phyloP scores from a whole-genome alignment of 2,329 filamentous ascomycete genomes.

The Diaporthe sp. region DNA sequence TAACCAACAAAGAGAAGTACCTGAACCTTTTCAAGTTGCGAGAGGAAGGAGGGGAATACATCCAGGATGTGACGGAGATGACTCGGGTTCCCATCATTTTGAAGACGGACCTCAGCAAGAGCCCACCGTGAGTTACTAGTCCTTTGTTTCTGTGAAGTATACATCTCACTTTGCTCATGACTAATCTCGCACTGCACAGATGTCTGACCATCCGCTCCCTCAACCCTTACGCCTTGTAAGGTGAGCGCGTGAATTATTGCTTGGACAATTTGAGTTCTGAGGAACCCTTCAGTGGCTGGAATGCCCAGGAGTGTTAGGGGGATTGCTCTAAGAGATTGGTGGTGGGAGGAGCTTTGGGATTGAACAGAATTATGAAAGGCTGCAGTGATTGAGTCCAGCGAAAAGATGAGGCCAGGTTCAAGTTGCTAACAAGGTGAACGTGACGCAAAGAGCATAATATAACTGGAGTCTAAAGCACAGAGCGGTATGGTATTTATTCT shows the following conservation, averaged over 20 bases:
- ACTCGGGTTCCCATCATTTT: slow-evolving; percentile 96
- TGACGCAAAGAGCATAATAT: slow-evolving; percentile 29
- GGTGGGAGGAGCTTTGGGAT: slow-evolving; percentile 8
- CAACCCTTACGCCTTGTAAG: slow-evolving; percentile 77
- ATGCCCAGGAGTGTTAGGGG: slow-evolving; percentile 39
- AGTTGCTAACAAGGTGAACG: background rate
- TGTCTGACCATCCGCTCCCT: slow-evolving; percentile 87
- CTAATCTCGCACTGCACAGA: slow-evolving; percentile 54
- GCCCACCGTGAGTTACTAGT: slow-evolving; percentile 87
- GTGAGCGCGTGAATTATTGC: background rate
- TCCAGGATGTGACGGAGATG: slow-evolving; percentile 99
- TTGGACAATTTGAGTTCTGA: background rate
- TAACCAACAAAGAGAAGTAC: slow-evolving; percentile 97
- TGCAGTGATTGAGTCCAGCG: background rate
- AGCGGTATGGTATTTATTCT: slow-evolving; percentile 29
- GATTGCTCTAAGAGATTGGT: background rate
- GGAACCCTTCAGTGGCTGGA: background rate
- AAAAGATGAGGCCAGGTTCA: background rate
- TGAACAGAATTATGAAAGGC: slow-evolving; percentile 19
- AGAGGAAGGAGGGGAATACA: slow-evolving; percentile 94
- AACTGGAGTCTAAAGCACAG: slow-evolving; percentile 30
- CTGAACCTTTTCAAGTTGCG: slow-evolving; percentile 88
- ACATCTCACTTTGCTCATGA: slow-evolving; percentile 51
- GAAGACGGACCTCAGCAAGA: slow-evolving; percentile 98
- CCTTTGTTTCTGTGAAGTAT: background rate